Evolutionary conservation across 345 rosid genomes (phyloP).

Genomic region (Citrus reticulata): DNA sequence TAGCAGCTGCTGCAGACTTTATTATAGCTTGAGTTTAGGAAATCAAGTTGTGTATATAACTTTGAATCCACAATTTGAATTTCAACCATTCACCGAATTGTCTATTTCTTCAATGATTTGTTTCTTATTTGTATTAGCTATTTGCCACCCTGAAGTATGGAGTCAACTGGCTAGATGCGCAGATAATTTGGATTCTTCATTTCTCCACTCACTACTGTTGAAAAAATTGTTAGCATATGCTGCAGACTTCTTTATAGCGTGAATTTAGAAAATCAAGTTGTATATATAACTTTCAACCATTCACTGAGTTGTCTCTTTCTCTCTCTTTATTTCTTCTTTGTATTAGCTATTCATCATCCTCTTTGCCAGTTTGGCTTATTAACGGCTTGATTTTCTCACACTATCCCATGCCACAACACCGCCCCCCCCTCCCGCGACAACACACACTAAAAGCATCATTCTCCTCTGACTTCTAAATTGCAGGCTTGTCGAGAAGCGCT

Average conservation of each 20-base stretch:
- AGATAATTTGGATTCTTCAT: too few species aligned
- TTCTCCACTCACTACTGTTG: too few species aligned
- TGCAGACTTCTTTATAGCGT: too few species aligned
- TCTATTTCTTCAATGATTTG: background rate
- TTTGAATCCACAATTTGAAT: too few species aligned
- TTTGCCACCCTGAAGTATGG: background rate
- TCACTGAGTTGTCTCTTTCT: background rate
- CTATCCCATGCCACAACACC: too few species aligned
- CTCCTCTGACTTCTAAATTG: background rate
- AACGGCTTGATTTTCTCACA: background rate
- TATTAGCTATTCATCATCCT: background rate
- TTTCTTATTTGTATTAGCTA: background rate
- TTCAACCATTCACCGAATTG: background rate
- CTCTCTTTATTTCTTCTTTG: background rate
- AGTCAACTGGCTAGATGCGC: too few species aligned
- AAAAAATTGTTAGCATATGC: too few species aligned
- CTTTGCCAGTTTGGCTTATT: background rate
- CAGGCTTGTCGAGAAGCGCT: conserved; percentile 77
- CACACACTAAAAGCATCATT: too few species aligned
- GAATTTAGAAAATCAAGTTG: too few species aligned
- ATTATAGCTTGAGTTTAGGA: too few species aligned
- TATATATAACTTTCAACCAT: background rate
- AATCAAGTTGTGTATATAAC: too few species aligned
- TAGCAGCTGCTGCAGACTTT: too few species aligned
- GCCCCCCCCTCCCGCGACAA: background rate